phyloP scores from a whole-genome alignment of 116 monocot species.

The Iris pallida region DNA sequence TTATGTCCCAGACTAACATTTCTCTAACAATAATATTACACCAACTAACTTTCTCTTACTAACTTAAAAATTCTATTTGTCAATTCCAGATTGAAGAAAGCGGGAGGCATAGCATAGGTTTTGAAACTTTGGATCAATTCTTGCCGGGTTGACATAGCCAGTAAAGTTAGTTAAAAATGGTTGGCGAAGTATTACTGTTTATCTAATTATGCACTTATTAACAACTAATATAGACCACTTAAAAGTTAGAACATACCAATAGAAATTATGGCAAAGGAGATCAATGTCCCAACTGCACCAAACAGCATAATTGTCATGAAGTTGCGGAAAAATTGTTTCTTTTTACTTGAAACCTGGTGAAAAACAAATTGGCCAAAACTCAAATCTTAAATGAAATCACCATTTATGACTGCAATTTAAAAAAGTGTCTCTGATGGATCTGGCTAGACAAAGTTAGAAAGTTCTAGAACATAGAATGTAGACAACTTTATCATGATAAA shows the following conservation, averaged over 20 bases:
- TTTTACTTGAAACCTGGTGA: slow-evolving; percentile 93
- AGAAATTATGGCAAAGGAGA: slow-evolving; percentile 77
- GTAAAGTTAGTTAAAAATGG: too few species aligned
- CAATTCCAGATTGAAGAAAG: background rate
- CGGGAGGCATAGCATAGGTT: too few species aligned
- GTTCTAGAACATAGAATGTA: too few species aligned
- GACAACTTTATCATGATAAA: too few species aligned
- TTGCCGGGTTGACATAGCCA: too few species aligned
- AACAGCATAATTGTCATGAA: slow-evolving; percentile 83
- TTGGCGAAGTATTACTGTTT: background rate
- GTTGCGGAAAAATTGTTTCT: slow-evolving; percentile 95
- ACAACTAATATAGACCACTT: background rate
- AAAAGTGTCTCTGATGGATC: too few species aligned
- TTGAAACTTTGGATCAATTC: too few species aligned
- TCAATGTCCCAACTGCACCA: slow-evolving; percentile 84
- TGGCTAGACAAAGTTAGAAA: too few species aligned
- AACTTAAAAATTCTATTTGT: background rate
- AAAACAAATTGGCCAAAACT: slow-evolving; percentile 8
- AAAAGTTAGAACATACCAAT: slow-evolving; percentile 46
- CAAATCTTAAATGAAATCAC: too few species aligned
- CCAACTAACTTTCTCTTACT: background rate
- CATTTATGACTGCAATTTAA: too few species aligned
- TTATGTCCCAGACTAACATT: background rate
- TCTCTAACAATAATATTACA: background rate
- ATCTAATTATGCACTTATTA: background rate